Base-by-base conservation (phyloP, 2,329 filamentous ascomycete species). In the Trichoderma hamatum region DNA sequence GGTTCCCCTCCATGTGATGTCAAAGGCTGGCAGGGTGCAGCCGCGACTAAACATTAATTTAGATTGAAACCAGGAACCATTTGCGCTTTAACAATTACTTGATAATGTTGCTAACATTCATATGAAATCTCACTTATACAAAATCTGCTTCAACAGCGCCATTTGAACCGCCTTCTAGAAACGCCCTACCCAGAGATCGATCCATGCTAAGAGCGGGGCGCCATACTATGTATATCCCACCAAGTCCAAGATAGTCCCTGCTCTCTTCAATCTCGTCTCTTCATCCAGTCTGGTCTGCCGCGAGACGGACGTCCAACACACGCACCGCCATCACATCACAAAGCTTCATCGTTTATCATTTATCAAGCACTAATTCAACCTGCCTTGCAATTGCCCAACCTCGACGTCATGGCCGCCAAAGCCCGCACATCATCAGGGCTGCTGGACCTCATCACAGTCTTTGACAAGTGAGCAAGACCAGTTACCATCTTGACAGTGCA, bases 381-480 rank as follows among this genome's bases (percentile, higher is more conserved):
- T n/a, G n/a, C n/a, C n/a, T n/a, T n/a, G n/a, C 26, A 30, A n/a
- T 43, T 43, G 19, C 4, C n/a, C 13, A 28, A 39, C 11, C 21
- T 43, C 9, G 32, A 36, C 63, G 39, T 39, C 68, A 70, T 70
- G 68, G 58, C 68, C 56, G 46, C 61, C 19, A 14, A n/a, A 14
- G 26, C 43, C 30, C 54, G 58, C 26, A 34, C 62, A 55, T 52
- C 68, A 13, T 68, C 74, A 49, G 77, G 75, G 49, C 72, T 80
- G 24, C 74, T 83, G 26, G 76, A 80, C 69, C 76, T 84, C 65
- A 76, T 84, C 66, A 77, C 78, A 67, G 72, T 75, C 7, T 79
- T 81, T 49, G 82, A 84, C 75, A 84, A 81, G 82, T 84, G 76
- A 74, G 82, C 83, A 76, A 74, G 77, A 7, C 28, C 24, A 19